Conservation (phyloP, 148 eudicot genomes). For the Chenopodium formosanum region DNA sequence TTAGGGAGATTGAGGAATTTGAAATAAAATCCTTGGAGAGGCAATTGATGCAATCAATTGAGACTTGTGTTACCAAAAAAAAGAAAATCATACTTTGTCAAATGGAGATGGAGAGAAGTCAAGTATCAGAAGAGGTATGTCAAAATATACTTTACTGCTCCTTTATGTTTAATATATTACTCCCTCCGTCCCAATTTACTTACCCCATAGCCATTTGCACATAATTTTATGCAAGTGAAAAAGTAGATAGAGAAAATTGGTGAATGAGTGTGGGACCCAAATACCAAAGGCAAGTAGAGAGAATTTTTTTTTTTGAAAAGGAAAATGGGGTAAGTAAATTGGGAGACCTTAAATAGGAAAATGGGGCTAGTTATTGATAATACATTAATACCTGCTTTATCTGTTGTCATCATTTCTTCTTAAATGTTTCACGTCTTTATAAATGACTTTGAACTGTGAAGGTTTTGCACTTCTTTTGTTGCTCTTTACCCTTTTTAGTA, state of each 20-base stretch:
- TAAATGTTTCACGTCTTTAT: not conserved
- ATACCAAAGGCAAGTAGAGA: too few relatives aligned
- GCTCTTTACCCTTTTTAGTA: not conserved
- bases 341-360: too few relatives aligned
- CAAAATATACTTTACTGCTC: not conserved
- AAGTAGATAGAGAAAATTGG: too few relatives aligned
- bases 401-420: not conserved
- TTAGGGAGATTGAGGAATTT: constrained; percentile 89
- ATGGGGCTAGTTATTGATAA: not conserved
- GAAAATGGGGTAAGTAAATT: too few relatives aligned
- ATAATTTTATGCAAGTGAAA: too few relatives aligned
- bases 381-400: not conserved
- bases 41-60: constrained; percentile 96
- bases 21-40: constrained; percentile 92
- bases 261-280: too few relatives aligned
- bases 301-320: too few relatives aligned
- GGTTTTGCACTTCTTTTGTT: not conserved
- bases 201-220: too few relatives aligned
- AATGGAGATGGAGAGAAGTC: constrained; percentile 85
- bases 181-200: too few relatives aligned
- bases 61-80: constrained; percentile 78
- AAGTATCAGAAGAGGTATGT: constrained; percentile 89
- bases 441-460: not conserved
- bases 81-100: constrained; percentile 86
- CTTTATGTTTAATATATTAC: not conserved